Evolutionary conservation across 108 stramenopile genomes (phyloP), one percentile per base, ranked within the genome.

Genomic region (Skeletonema grethae): DNA sequence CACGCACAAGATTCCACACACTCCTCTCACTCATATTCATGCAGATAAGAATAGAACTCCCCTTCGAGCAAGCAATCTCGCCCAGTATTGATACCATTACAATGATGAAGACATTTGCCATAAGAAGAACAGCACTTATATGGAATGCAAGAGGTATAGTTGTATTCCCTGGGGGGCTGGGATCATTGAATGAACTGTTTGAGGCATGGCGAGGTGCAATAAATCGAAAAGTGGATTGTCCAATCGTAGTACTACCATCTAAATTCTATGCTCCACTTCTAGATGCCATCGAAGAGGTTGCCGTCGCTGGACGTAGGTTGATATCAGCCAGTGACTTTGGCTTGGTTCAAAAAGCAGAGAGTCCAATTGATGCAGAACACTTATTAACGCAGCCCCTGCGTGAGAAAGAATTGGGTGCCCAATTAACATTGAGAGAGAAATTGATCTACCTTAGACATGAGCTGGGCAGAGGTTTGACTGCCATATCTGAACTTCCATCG

Each of bases 61-160:
- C 75, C 10, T 76, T 76, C 22, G 75, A 76, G 48, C 69, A 61
- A 31, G 69, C 53, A 16, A 13, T 76, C n/a, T 70, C 69, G 13
- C 38, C 61, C 2, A 70, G 56, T 31, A 70, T 76, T 36, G 75
- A 76, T 38, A 64, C 53, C 3, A 70, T 62, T 57, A 76, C 75
- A 6, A 70, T 70, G 69, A 76, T 70, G 75, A 43, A 43, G 28
- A 76, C 75, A 22, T 76, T 76, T 39, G 61, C 69, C 3, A 53
- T 76, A 0, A 20, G 75, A 48, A 41, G 75, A 69, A 70, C 75
- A 5, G 75, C 75, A 7, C 67, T 76, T 6, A 76, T 76, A 7
- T 76, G 75, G 75, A 76, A 76, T 25, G 69, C 75, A 18, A 9
- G 75, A 22, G 75, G 66, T 13, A 76, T 76, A 45, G 75, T 48